A percentile compares a stretch with the other conserved stretches of the same genome.
These are phyloP conservation scores for Leishmania guyanensis DNA, from an alignment of 208 protist genomes.

Conservation along the genomic window DNA sequence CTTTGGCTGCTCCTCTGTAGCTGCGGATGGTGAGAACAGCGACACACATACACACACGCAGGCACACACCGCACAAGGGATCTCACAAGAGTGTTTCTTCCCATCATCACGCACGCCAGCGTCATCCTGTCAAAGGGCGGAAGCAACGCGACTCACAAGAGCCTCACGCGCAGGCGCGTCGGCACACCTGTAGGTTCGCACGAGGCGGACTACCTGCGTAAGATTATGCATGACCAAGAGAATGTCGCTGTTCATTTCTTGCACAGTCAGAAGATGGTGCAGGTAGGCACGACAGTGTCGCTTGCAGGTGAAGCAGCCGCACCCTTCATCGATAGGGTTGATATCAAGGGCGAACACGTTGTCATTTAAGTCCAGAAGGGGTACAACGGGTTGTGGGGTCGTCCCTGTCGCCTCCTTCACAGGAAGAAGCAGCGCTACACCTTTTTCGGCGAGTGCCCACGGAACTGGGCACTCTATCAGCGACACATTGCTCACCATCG, in stretches of 20 bases:
- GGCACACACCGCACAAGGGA: background rate
- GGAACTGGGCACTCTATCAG: slow-evolving; percentile 76
- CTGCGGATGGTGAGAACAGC: background rate
- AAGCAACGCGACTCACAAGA: slow-evolving; percentile 33
- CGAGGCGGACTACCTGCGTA: slow-evolving; percentile 37
- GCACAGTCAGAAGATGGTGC: slow-evolving; percentile 86
- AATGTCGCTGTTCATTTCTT: slow-evolving; percentile 90
- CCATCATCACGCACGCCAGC: background rate
- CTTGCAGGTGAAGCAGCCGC: slow-evolving; percentile 79
- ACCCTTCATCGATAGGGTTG: slow-evolving; percentile 47
- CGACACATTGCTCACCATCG: slow-evolving; percentile 44
- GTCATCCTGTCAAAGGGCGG: slow-evolving; percentile 22
- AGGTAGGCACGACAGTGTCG: slow-evolving; percentile 83
- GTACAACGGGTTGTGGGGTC: slow-evolving; percentile 28
- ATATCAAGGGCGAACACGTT: slow-evolving; percentile 63
- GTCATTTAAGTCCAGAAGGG: slow-evolving; percentile 82
- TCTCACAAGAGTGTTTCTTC: background rate
- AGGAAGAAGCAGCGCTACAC: slow-evolving; percentile 55
- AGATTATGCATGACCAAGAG: slow-evolving; percentile 88
- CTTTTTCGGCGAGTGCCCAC: slow-evolving; percentile 75
- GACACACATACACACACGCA: background rate
- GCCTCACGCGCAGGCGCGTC: slow-evolving; percentile 22
- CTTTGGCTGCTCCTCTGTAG: background rate
- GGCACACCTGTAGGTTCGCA: slow-evolving; percentile 33
- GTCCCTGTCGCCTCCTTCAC: slow-evolving; percentile 1